Evolutionary conservation across 192 early-diverging fungal species (phyloP).

Genomic region (Entophlyctis luteolus): DNA sequence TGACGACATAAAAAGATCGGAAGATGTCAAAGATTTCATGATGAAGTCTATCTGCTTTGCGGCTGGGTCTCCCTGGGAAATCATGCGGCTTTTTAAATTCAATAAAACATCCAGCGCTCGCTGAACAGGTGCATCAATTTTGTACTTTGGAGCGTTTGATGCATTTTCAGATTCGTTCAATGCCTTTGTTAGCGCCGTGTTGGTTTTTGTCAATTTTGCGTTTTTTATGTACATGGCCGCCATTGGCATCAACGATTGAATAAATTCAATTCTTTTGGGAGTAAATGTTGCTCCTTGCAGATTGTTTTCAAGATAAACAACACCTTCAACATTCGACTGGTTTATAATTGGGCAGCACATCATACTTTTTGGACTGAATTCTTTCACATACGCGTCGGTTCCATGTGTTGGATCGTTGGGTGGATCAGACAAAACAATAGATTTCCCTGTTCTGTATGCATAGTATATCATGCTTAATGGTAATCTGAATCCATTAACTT

Average conservation of each 20-base stretch:
- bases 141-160: constrained; percentile 40
- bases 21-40: constrained; percentile 43
- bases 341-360: constrained; percentile 54
- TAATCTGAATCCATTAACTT: constrained; percentile 24
- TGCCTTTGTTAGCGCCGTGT: constrained; percentile 44
- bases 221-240: constrained; percentile 52
- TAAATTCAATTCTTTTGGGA: constrained; percentile 37
- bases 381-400: constrained; percentile 40
- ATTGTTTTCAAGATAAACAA: constrained; percentile 51
- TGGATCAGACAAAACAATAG: constrained; percentile 41
- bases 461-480: constrained; percentile 41
- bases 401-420: constrained; percentile 32
- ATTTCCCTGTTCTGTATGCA: constrained; percentile 38
- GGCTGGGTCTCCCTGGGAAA: constrained; percentile 35
- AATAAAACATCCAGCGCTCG: constrained; percentile 48
- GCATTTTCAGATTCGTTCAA: constrained; percentile 30
- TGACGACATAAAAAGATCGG: constrained; percentile 47
- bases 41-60: constrained; percentile 45
- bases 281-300: constrained; percentile 45
- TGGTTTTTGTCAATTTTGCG: constrained; percentile 44
- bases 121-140: constrained; percentile 54
- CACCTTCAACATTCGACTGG: constrained; percentile 43
- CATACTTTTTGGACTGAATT: constrained; percentile 40
- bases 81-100: constrained; percentile 34
- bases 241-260: constrained; percentile 47